A percentile compares a stretch with the other conserved stretches of the same genome.
Conservation (phyloP, 345 rosid genomes). For the rapeseed (Brassica napus) region Da-Ae NC_063450.1:34003001-34003500, state of each 20-base stretch:
- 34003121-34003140: constrained; percentile 38
- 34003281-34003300: constrained; percentile 60
- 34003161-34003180: constrained; percentile 28
- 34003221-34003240: constrained; percentile 43
- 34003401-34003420: constrained; percentile 89
- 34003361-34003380: background rate
- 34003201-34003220: constrained; percentile 30
- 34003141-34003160: constrained; percentile 44
- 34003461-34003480: constrained; percentile 77
- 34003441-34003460: constrained; percentile 60
- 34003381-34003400: constrained; percentile 47
- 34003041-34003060: constrained; percentile 5
- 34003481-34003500: constrained; percentile 43
- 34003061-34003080: constrained; percentile 1
- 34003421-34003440: constrained; percentile 86
- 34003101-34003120: constrained; percentile 27
- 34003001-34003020: constrained; percentile 39
- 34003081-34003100: constrained; percentile 2
- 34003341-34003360: background rate
- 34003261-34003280: constrained; percentile 30
- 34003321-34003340: background rate
- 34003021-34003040: constrained; percentile 40
- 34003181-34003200: constrained; percentile 48
- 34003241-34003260: constrained; percentile 31
- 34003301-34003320: constrained; percentile 62